These are phyloP conservation scores for Globisporangium uncinulatum DNA, from an alignment of 352 stramenopile species.

Conservation along the genomic window DNA sequence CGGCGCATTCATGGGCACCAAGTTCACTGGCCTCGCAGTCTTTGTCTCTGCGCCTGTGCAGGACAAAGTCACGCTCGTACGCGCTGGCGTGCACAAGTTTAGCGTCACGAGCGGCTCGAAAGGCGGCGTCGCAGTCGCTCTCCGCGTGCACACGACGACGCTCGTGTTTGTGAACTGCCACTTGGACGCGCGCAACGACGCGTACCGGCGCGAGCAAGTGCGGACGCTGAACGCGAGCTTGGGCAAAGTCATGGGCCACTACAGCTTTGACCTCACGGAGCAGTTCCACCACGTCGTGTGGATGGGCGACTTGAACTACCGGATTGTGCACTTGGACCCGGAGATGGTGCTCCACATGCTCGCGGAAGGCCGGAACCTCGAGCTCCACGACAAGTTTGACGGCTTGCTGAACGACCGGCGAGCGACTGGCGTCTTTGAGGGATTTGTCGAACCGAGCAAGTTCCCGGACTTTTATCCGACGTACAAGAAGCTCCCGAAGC, in stretches of 20 bases:
- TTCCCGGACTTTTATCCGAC: constrained; percentile 87
- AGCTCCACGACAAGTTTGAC: constrained; percentile 84
- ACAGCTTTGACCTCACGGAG: constrained; percentile 77
- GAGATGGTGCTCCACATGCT: constrained; percentile 78
- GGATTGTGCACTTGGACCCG: constrained; percentile 68
- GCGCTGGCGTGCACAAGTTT: constrained; percentile 76
- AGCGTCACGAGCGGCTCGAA: constrained; percentile 77
- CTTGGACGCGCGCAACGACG: constrained; percentile 76
- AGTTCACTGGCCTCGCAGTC: constrained; percentile 80
- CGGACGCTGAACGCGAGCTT: constrained; percentile 70
- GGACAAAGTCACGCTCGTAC: constrained; percentile 67
- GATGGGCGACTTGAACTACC: constrained; percentile 89
- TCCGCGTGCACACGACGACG: constrained; percentile 71
- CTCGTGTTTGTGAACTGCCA: constrained; percentile 86
- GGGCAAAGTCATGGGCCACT: constrained; percentile 73
- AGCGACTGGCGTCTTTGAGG: constrained; percentile 71
- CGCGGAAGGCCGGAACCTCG: constrained; percentile 60
- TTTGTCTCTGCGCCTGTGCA: constrained; percentile 57
- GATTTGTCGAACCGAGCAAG: constrained; percentile 77
- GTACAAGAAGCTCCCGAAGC: constrained; percentile 86
- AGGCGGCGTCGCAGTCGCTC: constrained; percentile 66
- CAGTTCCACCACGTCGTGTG: constrained; percentile 89
- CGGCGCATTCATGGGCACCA: constrained; percentile 77
- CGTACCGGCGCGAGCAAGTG: constrained; percentile 80
- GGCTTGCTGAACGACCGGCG: constrained; percentile 73